A percentile compares a stretch with the other conserved stretches of the same genome.
phyloP scores from a whole-genome alignment of 1,284 basidiomycete species.

The Boletus sp. region DNA sequence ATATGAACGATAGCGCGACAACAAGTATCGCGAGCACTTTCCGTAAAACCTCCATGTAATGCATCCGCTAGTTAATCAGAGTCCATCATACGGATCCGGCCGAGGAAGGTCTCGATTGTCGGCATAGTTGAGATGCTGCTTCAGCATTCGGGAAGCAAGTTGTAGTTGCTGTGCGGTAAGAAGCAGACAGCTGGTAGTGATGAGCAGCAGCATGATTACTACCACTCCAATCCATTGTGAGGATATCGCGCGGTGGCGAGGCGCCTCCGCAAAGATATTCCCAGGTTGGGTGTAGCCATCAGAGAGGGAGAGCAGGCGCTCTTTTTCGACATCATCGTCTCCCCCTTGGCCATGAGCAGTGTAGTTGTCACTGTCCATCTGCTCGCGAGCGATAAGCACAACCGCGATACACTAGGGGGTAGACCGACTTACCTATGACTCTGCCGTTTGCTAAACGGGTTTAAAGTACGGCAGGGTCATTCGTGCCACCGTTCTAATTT shows the following conservation, averaged over 20 bases:
- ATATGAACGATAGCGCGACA: not conserved
- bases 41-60: not conserved
- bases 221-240: slow-evolving; percentile 15
- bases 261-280: not conserved
- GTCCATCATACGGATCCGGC: slow-evolving; percentile 31
- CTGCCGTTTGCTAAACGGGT: not conserved
- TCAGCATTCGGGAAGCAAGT: slow-evolving; percentile 17
- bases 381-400: slow-evolving; percentile 7
- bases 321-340: slow-evolving; percentile 18
- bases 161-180: slow-evolving; percentile 16
- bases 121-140: slow-evolving; percentile 17
- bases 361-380: slow-evolving; percentile 22
- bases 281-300: not conserved
- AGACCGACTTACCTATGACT: slow-evolving; percentile 1
- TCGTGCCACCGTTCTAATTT: no score
- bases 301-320: slow-evolving; percentile 10
- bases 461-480: not conserved
- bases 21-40: not conserved
- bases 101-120: slow-evolving; percentile 31
- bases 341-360: slow-evolving; percentile 3
- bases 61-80: slow-evolving; percentile 14
- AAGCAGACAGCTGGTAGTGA: slow-evolving; percentile 25
- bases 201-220: slow-evolving; percentile 20
- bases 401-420: not conserved
- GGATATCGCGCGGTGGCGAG: not conserved